Base-by-base conservation (phyloP, 2,329 filamentous ascomycete genomes). In the Mycosphaerella sp. region DNA sequence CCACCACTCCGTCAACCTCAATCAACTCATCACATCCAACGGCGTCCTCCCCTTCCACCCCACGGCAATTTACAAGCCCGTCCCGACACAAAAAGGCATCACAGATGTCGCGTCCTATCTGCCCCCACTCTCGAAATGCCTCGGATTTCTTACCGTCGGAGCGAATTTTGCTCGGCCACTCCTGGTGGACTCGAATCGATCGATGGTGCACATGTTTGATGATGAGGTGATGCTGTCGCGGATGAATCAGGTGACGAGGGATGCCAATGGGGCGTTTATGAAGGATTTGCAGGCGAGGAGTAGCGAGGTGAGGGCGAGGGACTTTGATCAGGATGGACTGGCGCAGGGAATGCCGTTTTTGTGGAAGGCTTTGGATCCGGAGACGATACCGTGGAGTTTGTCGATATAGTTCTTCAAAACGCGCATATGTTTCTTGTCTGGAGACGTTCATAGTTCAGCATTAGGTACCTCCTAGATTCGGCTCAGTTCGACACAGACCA, bases 261-360 rank as follows among this genome's bases (percentile, higher is more conserved):
- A 48, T 0, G 75, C 76, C 3, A 71, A 71, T 6, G 54, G 49
- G 6, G 53, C 23, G 3, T 78, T 76, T 58, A 66, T 65, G 60
- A 50, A 38, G 9, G 56, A 59, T 14, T 76, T 78, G 73, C 45
- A 63, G 51, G 56, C 42, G 3, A 68, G 76, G 41, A 76, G 75
- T 60, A 50, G 62, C 2, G 58, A 64, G 29, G 63, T 78, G 8
- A 63, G 64, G n/a, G 63, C 53, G 5, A 69, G 73, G n/a, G 56
- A 21, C 0, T 78, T 79, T 62, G 74, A 74, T 55, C 53, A 52
- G 2, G 45, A 73, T 4, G 76, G 76, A 0, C 65, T 78, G 43
- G 70, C 69, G 58, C 68, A 72, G 55, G 75, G 74, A 1, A 77
- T 76, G 75, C 76, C 76, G 6, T 77, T 77, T 56, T 44, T 78